Percentiles rank a stretch among this genome's conserved stretches.
phyloP scores from a whole-genome alignment of 768 basidiomycete genomes.

The Boletus sp. region DNA sequence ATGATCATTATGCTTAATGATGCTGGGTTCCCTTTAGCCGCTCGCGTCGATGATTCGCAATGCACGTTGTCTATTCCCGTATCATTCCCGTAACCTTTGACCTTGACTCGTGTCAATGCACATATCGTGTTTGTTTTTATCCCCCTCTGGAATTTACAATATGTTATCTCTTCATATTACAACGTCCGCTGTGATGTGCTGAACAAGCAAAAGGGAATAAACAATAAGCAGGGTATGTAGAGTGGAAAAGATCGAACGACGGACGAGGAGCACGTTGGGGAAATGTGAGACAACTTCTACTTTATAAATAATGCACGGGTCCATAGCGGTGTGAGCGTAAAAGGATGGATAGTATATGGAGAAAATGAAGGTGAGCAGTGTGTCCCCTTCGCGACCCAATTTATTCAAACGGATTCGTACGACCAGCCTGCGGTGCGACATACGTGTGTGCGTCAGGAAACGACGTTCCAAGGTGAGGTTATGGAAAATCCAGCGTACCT shows the following conservation, averaged over 20 bases:
- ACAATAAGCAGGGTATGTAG: constrained; percentile 23
- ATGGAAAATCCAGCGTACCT: constrained; percentile 43
- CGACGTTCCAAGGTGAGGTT: neutral
- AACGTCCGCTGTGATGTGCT: constrained; percentile 9
- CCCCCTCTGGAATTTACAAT: constrained; percentile 15
- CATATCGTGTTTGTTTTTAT: neutral
- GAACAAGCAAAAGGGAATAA: constrained; percentile 13
- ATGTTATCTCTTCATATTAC: constrained; percentile 10
- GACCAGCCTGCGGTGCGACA: constrained; percentile 52
- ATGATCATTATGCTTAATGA: neutral
- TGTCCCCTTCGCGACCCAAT: neutral
- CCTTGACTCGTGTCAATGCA: neutral
- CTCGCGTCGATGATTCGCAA: neutral
- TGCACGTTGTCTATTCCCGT: neutral
- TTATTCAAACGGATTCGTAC: constrained; percentile 62
- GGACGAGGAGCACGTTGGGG: neutral
- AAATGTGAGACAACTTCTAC: constrained; percentile 1
- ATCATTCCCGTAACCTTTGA: neutral
- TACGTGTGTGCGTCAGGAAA: neutral
- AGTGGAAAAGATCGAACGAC: constrained; percentile 9
- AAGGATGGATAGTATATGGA: constrained; percentile 5
- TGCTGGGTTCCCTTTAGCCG: neutral
- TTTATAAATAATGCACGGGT: constrained; percentile 6
- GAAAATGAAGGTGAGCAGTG: constrained; percentile 1
- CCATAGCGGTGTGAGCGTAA: constrained; percentile 9